Percentiles rank a stretch among this genome's conserved stretches.
Conservation (phyloP, 306 rosid species). For the Trifolium dubium region DNA sequence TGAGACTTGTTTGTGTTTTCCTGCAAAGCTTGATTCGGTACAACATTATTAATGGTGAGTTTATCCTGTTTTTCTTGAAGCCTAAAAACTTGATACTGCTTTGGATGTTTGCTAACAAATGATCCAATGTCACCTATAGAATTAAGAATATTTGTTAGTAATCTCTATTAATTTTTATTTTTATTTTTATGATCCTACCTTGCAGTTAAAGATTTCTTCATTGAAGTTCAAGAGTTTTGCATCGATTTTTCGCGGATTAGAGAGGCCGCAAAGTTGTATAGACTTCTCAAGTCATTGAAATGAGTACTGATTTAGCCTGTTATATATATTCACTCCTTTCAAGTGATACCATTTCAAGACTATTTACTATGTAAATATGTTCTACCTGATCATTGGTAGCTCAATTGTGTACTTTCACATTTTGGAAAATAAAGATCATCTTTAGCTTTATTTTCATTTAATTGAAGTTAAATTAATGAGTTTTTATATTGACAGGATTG, state of each 20-base stretch:
- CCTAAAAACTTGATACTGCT: constrained; percentile 11
- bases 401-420: constrained; percentile 37
- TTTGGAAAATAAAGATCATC: constrained; percentile 41
- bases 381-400: constrained; percentile 43
- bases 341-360: constrained; percentile 5
- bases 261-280: constrained; percentile 85
- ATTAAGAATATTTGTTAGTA: not conserved
- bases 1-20: constrained; percentile 95
- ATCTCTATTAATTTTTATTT: constrained; percentile 25
- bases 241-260: constrained; percentile 90
- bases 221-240: constrained; percentile 93
- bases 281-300: constrained; percentile 91
- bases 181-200: constrained; percentile 33
- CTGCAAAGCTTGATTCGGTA: constrained; percentile 95
- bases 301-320: constrained; percentile 41
- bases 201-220: constrained; percentile 95
- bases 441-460: constrained; percentile 24
- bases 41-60: constrained; percentile 91
- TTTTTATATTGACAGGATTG: not conserved
- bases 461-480: constrained; percentile 3
- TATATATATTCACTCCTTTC: not conserved
- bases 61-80: constrained; percentile 29
- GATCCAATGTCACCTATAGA: not conserved
- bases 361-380: constrained; percentile 50
- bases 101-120: not conserved